Evolutionary conservation across 306 rosid genomes (phyloP), one percentile per base, ranked within the genome.

Genomic region (Carpinus fangiana): DNA sequence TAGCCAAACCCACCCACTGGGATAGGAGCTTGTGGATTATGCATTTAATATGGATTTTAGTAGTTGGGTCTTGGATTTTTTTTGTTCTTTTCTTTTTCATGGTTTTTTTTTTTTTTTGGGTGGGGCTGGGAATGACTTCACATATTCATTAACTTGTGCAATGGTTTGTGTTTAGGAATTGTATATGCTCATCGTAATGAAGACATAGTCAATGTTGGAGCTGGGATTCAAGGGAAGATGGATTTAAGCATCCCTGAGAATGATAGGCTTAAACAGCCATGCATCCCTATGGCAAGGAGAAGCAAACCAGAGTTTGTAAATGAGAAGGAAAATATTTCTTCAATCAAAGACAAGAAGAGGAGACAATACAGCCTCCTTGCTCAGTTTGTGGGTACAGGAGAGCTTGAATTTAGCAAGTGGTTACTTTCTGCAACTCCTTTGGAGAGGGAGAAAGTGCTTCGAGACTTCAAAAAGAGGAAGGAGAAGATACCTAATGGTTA

Each of bases 171-270:
- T 78, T 56, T 26, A 94, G 98, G 98, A 51, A 26, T 90, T 57
- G 89, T 94, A 62, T 94, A 94, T 73, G 80, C 97, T 59, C 98
- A 94, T 85, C 90, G 93, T 70, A 90, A 94, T 50, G 97, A 92
- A 86, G 94, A 94, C 81, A 12, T 92, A 10, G 91, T 94, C 77
- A 94, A 90, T 81, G 80, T 21, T 18, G 82, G 92, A 77, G 78
- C 89, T 26, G 88, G 80, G 36, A 74, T 47, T 77, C 89, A 59
- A 79, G 90, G 74, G 80, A 79, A 78, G 73, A 72, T 52, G 46
- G 74, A 76, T 73, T 56, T 68, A 56, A 56, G 56, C 64, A 62
- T 71, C 55, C 70, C 83, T 81, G 64, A 70, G 31, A 52, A 75
- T 61, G 79, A 82, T 69, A 69, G 79, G 76, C 82, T 70, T 53